Evolutionary conservation across 2,329 filamentous ascomycete genomes (phyloP).

Genomic region (Alternaria panax): DNA sequence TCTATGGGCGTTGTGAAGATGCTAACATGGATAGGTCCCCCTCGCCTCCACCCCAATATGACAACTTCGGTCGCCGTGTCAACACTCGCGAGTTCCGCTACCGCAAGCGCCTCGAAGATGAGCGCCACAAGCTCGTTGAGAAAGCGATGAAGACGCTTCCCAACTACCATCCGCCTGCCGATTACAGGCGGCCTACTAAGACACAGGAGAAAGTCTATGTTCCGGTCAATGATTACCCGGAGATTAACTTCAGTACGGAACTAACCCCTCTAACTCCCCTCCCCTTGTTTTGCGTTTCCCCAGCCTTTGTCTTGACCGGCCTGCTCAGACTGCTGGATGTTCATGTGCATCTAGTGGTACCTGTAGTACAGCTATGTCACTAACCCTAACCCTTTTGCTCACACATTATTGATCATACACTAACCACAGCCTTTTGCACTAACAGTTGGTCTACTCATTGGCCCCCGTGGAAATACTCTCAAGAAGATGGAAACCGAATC

Average conservation of each 20-base stretch:
- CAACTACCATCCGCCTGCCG: slow-evolving; percentile 98
- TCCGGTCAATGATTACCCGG: slow-evolving; percentile 99
- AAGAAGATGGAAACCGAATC: slow-evolving; percentile 99
- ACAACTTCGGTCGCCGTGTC: slow-evolving; percentile 99
- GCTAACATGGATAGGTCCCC: slow-evolving; percentile 72
- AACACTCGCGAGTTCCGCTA: slow-evolving; percentile 99
- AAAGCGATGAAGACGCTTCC: slow-evolving; percentile 99
- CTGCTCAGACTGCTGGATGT: slow-evolving; percentile 45
- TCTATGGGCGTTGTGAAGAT: background rate
- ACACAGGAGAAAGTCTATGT: slow-evolving; percentile 99
- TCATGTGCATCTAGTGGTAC: slow-evolving; percentile 39
- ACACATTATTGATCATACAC: slow-evolving; percentile 62
- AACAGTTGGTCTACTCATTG: slow-evolving; percentile 99
- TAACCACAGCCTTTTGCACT: slow-evolving; percentile 88
- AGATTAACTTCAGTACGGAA: slow-evolving; percentile 99
- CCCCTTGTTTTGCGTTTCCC: slow-evolving; percentile 53
- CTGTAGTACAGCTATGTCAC: slow-evolving; percentile 51
- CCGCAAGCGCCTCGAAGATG: slow-evolving; percentile 96
- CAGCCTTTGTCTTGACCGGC: slow-evolving; percentile 55
- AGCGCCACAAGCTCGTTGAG: slow-evolving; percentile 97
- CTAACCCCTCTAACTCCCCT: slow-evolving; percentile 81
- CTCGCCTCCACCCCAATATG: slow-evolving; percentile 94
- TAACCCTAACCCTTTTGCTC: slow-evolving; percentile 50
- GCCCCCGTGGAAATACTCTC: slow-evolving; percentile 98
- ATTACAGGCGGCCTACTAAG: slow-evolving; percentile 98